phyloP scores from a whole-genome alignment of 1,284 basidiomycete species.

The Ganoderma leucocontextum region DNA sequence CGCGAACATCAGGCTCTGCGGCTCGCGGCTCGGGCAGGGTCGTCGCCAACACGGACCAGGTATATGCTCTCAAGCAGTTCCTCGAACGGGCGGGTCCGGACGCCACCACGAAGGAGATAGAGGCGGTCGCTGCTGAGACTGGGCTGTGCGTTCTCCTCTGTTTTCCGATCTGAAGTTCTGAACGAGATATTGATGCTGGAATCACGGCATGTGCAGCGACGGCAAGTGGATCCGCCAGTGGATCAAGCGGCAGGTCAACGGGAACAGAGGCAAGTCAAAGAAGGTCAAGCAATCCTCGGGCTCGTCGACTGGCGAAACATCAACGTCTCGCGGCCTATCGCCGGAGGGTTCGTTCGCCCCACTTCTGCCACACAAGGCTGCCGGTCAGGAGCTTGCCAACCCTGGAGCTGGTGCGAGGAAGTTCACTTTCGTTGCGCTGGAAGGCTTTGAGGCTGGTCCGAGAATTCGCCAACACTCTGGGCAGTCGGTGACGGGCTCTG shows the following conservation, averaged over 20 bases:
- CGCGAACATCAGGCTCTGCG: neutral
- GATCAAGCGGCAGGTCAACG: conserved; percentile 29
- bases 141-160: conserved; percentile 32
- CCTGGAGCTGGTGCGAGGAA: neutral
- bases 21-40: conserved; percentile 17
- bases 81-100: conserved; percentile 25
- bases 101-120: conserved; percentile 30
- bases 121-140: conserved; percentile 27
- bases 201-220: conserved; percentile 18
- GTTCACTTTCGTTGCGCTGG: neutral
- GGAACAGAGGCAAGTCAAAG: conserved; percentile 7
- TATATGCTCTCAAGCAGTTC: conserved; percentile 25
- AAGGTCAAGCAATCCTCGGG: conserved; percentile 6
- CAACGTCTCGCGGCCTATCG: neutral
- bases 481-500: neutral
- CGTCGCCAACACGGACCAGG: conserved; percentile 31
- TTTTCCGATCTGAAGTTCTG: neutral
- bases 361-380: neutral
- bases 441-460: neutral
- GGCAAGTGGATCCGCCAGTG: conserved; percentile 37
- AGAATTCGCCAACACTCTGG: neutral
- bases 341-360: neutral
- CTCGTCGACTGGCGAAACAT: conserved; percentile 3
- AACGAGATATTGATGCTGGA: neutral
- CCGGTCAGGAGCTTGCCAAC: neutral